These are phyloP conservation scores for Trebouxia sp. DNA, from an alignment of 139 green algal species.

Conservation along the genomic window DNA sequence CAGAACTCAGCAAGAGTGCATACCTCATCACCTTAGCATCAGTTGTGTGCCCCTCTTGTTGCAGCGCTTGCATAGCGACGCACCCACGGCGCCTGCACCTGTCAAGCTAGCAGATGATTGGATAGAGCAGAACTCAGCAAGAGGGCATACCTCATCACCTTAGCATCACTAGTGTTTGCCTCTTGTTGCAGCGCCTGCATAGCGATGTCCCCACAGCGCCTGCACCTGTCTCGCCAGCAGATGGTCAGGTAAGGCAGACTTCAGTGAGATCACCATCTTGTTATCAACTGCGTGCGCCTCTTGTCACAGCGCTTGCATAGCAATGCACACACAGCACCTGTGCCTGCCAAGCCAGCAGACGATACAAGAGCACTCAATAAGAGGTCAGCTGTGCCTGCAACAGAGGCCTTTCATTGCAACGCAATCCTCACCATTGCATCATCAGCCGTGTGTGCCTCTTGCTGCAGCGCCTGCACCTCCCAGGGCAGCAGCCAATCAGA, in stretches of 20 bases:
- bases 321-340: not conserved
- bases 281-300: not conserved
- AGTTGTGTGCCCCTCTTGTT: not conserved
- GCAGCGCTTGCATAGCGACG: not conserved
- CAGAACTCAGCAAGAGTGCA: not conserved
- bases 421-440: not conserved
- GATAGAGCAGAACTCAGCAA: not conserved
- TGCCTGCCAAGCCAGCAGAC: not conserved
- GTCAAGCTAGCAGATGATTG: not conserved
- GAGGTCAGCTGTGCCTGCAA: too few species aligned
- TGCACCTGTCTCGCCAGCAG: not conserved
- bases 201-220: not conserved
- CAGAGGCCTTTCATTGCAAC: too few species aligned
- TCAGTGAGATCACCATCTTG: not conserved
- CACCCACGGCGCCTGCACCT: not conserved
- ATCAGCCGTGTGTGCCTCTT: not conserved
- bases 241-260: not conserved
- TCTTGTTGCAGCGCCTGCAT: conserved; percentile 18
- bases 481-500: not conserved
- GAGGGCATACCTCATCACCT: not conserved
- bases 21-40: not conserved
- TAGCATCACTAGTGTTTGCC: not conserved
- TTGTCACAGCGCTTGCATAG: conserved; percentile 12
- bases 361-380: not conserved
- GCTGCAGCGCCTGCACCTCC: not conserved